These are phyloP conservation scores for Nepenthes mirabilis DNA, from an alignment of 148 eudicot genomes.

Conservation along the genomic window DNA sequence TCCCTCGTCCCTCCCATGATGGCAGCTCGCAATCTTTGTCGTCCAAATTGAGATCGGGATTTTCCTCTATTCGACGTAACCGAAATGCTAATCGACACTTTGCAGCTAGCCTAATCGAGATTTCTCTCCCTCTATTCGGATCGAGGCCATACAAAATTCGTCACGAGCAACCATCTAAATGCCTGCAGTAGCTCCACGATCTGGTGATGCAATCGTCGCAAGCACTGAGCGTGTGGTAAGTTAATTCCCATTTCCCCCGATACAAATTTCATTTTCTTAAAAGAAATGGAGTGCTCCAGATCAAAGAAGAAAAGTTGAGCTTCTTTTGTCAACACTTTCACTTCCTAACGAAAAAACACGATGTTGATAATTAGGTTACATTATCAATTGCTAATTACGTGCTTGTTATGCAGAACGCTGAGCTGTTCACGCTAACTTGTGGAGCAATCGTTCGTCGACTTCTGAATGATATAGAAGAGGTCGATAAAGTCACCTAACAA, in stretches of 20 bases:
- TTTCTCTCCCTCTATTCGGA: no score
- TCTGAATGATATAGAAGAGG: constrained; percentile 91
- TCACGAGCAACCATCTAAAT: neutral
- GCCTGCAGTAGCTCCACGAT: constrained; percentile 29
- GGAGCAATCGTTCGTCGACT: constrained; percentile 98
- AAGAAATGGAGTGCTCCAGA: neutral
- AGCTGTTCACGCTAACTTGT: constrained; percentile 83
- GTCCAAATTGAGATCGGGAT: no score
- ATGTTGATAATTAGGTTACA: neutral
- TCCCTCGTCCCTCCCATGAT: no score
- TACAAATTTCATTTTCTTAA: neutral
- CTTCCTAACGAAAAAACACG: neutral
- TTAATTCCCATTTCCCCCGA: neutral
- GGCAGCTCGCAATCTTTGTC: no score
- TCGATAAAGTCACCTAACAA: constrained; percentile 93
- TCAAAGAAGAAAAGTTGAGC: neutral
- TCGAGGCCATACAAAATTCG: no score
- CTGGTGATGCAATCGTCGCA: constrained; percentile 34
- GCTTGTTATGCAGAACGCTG: constrained; percentile 46
- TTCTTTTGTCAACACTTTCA: neutral
- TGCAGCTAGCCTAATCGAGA: no score
- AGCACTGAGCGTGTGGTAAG: constrained; percentile 29
- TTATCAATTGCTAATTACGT: neutral
- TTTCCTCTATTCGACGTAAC: no score
- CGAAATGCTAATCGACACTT: no score